These are phyloP conservation scores for Talaromyces sp. DNA, from an alignment of 2,329 filamentous ascomycete species.

Conservation along the genomic window DNA sequence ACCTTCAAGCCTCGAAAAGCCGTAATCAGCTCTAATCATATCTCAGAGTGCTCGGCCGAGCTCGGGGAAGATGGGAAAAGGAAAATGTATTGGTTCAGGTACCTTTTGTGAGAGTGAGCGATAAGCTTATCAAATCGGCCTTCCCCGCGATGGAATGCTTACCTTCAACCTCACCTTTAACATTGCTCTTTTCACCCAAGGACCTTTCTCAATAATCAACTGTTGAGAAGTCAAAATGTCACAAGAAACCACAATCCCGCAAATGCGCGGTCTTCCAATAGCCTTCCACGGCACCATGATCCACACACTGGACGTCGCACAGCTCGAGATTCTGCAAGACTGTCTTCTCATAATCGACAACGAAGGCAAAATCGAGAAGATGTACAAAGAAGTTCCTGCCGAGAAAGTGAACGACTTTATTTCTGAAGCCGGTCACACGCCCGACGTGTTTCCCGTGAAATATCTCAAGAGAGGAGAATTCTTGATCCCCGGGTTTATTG, in stretches of 20 bases:
- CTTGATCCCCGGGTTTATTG: conserved; percentile 47
- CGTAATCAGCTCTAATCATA: neutral
- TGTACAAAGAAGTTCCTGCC: conserved; percentile 26
- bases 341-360: conserved; percentile 34
- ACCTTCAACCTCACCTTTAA: neutral
- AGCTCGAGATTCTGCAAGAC: conserved; percentile 34
- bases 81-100: neutral
- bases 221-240: neutral
- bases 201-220: neutral
- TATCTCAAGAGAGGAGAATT: conserved; percentile 32
- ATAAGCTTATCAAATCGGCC: neutral
- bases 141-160: neutral
- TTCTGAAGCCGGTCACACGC: conserved; percentile 28
- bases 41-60: neutral
- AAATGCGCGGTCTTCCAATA: conserved; percentile 26
- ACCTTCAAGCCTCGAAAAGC: neutral
- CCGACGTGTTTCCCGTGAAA: conserved; percentile 30
- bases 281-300: conserved; percentile 39
- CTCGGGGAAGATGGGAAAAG: neutral
- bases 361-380: conserved; percentile 32
- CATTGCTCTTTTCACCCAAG: neutral
- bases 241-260: conserved; percentile 7
- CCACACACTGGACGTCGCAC: conserved; percentile 28
- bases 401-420: conserved; percentile 29
- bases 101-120: neutral